Evolutionary conservation across 305 asterid species (phyloP), one percentile per base, ranked within the genome.

Genomic region (Galium porrigens): DNA sequence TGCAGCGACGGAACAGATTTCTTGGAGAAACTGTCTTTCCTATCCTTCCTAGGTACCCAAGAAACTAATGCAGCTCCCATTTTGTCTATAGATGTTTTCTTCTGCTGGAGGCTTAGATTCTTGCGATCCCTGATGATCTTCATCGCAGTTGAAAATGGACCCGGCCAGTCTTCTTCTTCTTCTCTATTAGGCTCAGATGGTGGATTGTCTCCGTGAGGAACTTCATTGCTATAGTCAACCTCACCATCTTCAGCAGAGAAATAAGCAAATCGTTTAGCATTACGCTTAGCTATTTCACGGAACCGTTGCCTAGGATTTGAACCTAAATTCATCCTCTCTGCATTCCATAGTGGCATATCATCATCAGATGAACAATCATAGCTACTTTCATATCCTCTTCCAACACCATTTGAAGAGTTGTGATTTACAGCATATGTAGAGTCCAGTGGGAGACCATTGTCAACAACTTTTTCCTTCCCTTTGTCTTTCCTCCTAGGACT

Each of bases 81-180:
- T 75, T 74, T 79, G 60, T 36, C 70, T 33, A 52, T 42, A 42
- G 78, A 79, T 49, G 73, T 55, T 68, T 67, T 74, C 66, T 14
- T 74, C 70, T 49, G 74, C 68, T 53, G 73, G 44, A 65, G 67
- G 49, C 66, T 67, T 60, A 42, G 76, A 54, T 76, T 83, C 48
- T 62, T 79, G 48, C 94, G 87, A 72, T 86, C 97, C 79, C 49
- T 77, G 42, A 85, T 84, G 64, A 88, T 85, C 73, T 81, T 91
- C 95, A 82, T 80, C 42, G 95, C 92, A 66, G 97, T 91, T 48
- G 94, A 86, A 80, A 88, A 91, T 17, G 92, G 94, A 68, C 97
- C 96, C 4, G 96, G 97, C 96, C 96, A 91, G 76, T 91, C 95
- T 76, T 88, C 92, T 51, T 15, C 58, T 62, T 15, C 58, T 64